phyloP scores from a whole-genome alignment of 805 yeast species.

The Pichia exigua region DNA sequence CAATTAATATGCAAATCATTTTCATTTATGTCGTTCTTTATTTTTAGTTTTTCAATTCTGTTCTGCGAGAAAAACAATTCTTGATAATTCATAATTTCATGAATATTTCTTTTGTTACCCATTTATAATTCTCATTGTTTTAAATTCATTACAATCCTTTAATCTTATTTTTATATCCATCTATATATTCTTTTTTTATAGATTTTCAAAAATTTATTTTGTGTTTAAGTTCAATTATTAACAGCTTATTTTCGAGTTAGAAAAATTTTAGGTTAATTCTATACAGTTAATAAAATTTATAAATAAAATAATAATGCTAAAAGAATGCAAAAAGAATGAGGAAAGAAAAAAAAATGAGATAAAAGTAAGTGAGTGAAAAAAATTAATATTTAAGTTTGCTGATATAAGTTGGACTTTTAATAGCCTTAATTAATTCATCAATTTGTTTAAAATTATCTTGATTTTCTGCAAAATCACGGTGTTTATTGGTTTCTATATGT shows the following conservation, averaged over 20 bases:
- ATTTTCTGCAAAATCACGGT: slow-evolving; percentile 69
- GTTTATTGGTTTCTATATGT: slow-evolving; percentile 64
- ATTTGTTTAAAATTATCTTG: slow-evolving; percentile 67
- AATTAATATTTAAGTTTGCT: not conserved
- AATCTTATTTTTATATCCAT: too few relatives aligned
- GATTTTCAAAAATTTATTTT: too few relatives aligned
- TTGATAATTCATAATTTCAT: too few relatives aligned
- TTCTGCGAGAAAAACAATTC: too few relatives aligned
- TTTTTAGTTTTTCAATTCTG: too few relatives aligned
- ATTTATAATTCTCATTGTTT: too few relatives aligned
- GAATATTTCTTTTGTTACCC: too few relatives aligned
- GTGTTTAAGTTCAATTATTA: too few relatives aligned
- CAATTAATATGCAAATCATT: too few relatives aligned
- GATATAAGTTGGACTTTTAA: slow-evolving; percentile 15
- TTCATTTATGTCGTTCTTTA: too few relatives aligned
- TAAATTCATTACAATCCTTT: too few relatives aligned
- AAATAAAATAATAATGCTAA: not conserved
- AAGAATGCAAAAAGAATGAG: not conserved
- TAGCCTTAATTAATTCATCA: slow-evolving; percentile 51
- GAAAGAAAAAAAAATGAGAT: not conserved
- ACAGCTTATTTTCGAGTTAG: not conserved
- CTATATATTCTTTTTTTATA: too few relatives aligned
- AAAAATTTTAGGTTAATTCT: not conserved
- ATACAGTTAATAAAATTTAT: not conserved
- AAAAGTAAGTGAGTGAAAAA: not conserved